Evolutionary conservation across 2,329 filamentous ascomycete genomes (phyloP).

Genomic region (Rhynchosporium graminicola): DNA sequence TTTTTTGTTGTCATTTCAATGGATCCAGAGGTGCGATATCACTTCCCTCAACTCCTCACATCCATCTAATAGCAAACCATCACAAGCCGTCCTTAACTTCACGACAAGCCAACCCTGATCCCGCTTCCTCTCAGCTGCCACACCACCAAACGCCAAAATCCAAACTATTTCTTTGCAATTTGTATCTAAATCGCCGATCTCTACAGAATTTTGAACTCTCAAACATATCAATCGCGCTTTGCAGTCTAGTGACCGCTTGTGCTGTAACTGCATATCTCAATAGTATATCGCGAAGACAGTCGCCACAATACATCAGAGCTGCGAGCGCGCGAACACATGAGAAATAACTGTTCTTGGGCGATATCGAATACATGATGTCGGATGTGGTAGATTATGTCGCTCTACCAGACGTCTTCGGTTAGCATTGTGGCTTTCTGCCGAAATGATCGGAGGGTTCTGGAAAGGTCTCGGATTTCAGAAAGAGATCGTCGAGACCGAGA

Average conservation of each 20-base stretch:
- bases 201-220: too few relatives aligned
- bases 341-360: neutral
- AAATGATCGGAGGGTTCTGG: constrained; percentile 3
- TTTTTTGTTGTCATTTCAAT: too few relatives aligned
- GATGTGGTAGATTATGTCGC: constrained; percentile 21
- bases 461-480: neutral
- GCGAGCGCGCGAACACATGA: neutral
- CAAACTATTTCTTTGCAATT: too few relatives aligned
- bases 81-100: too few relatives aligned
- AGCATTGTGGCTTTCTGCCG: neutral
- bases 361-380: constrained; percentile 7
- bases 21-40: too few relatives aligned
- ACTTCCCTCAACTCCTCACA: too few relatives aligned
- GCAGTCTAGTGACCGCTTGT: neutral
- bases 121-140: too few relatives aligned
- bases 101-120: too few relatives aligned
- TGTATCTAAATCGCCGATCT: too few relatives aligned
- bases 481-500: neutral
- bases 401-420: constrained; percentile 24
- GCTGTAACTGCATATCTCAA: neutral
- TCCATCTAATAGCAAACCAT: too few relatives aligned
- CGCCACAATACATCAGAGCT: neutral
- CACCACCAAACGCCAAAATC: too few relatives aligned
- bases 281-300: neutral
- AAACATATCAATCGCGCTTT: constrained; percentile 3